Evolutionary conservation across 1,284 basidiomycete species (phyloP).

Genomic region (Cerioporus squamosus): DNA sequence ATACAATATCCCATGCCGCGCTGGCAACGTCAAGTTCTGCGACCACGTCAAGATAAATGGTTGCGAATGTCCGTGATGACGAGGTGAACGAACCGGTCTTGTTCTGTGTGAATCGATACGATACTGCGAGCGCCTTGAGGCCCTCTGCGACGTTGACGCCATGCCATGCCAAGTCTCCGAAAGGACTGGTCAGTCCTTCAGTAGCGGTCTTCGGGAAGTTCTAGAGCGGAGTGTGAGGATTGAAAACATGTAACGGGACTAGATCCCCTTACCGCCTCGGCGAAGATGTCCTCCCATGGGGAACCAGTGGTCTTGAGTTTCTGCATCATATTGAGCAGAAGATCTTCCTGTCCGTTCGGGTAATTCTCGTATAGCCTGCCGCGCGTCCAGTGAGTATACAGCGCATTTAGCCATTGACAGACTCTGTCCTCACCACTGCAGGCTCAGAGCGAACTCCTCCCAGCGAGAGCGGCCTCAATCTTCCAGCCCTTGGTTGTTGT

Average conservation of each 20-base stretch:
- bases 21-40: constrained; percentile 54
- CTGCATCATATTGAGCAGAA: constrained; percentile 57
- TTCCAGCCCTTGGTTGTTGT: constrained; percentile 51
- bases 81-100: constrained; percentile 43
- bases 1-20: constrained; percentile 56
- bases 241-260: not conserved
- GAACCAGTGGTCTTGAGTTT: constrained; percentile 52
- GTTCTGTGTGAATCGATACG: constrained; percentile 59
- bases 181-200: constrained; percentile 35
- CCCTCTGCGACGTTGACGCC: constrained; percentile 63
- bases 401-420: constrained; percentile 20
- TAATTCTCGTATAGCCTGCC: constrained; percentile 52
- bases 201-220: constrained; percentile 44
- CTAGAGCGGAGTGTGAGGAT: constrained; percentile 23
- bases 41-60: not conserved
- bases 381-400: not conserved
- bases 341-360: constrained; percentile 50
- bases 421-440: constrained; percentile 47
- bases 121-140: constrained; percentile 56
- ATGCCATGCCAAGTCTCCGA: constrained; percentile 45
- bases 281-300: constrained; percentile 45
- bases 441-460: constrained; percentile 56
- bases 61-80: not conserved
- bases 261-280: constrained; percentile 21
- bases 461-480: constrained; percentile 55